Percentiles rank a stretch among this genome's conserved stretches.
Conservation (phyloP, 2,329 filamentous ascomycete genomes). For the Eutypella sp. region DNA sequence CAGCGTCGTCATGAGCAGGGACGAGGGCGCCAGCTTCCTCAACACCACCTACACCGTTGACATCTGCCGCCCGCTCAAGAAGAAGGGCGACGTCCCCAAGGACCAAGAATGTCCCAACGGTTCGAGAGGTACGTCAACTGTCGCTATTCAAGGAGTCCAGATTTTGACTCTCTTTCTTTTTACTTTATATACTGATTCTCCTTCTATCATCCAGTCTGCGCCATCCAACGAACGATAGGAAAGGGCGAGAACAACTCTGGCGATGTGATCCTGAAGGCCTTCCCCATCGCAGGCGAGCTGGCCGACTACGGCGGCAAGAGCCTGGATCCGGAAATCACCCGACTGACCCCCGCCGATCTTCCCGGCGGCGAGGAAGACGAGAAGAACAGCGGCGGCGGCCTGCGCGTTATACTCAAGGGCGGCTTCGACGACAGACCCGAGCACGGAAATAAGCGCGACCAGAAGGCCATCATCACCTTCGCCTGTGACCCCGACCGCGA, state of each 20-base stretch:
- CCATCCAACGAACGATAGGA: constrained; percentile 56
- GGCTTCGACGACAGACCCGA: constrained; percentile 45
- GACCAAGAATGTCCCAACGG: constrained; percentile 62
- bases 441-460: constrained; percentile 52
- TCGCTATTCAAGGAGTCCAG: no score
- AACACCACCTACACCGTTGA: constrained; percentile 83
- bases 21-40: constrained; percentile 46
- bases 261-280: constrained; percentile 50
- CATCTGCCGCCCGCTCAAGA: constrained; percentile 64
- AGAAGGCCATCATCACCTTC: constrained; percentile 80
- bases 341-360: constrained; percentile 60
- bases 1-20: constrained; percentile 57
- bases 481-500: constrained; percentile 69
- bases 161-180: no score
- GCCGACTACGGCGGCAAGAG: constrained; percentile 49
- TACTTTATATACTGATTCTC: constrained; percentile 6
- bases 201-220: constrained; percentile 65
- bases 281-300: constrained; percentile 72
- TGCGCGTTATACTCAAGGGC: constrained; percentile 64
- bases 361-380: constrained; percentile 52
- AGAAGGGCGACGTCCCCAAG: constrained; percentile 50
- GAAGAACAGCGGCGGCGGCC: constrained; percentile 59
- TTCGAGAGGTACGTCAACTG: constrained; percentile 60
- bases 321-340: constrained; percentile 61
- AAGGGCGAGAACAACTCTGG: constrained; percentile 39